phyloP scores from a whole-genome alignment of 192 early-diverging fungal genomes.

The Umbelopsis sp. region DNA sequence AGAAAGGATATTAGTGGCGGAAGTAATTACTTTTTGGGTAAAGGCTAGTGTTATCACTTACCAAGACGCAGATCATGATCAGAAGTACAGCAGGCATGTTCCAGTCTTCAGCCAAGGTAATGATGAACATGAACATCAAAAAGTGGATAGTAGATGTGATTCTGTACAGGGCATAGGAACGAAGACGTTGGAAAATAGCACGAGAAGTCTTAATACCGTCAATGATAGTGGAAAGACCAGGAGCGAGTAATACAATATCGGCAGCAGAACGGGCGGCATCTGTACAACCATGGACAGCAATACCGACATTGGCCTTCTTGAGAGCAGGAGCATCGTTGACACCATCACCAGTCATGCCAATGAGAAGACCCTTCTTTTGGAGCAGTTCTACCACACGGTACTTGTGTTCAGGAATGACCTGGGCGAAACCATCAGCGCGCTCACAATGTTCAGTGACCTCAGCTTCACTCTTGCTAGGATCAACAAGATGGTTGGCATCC shows the following conservation, averaged over 20 bases:
- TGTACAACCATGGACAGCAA: conserved; percentile 90
- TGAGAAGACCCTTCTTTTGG: conserved; percentile 75
- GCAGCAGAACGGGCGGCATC: conserved; percentile 91
- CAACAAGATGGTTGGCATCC: conserved; percentile 75
- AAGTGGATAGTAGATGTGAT: conserved; percentile 95
- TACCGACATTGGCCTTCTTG: conserved; percentile 94
- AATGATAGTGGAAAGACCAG: conserved; percentile 87
- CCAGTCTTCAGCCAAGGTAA: conserved; percentile 81
- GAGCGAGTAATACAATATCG: conserved; percentile 88
- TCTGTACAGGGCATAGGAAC: conserved; percentile 86
- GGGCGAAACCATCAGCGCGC: conserved; percentile 90
- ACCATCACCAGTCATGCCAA: conserved; percentile 95
- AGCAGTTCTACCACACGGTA: conserved; percentile 87
- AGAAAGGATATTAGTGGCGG: neutral
- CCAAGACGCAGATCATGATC: conserved; percentile 85
- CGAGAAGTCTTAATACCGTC: conserved; percentile 86
- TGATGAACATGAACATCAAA: conserved; percentile 91
- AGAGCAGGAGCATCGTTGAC: conserved; percentile 95
- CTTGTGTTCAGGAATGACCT: conserved; percentile 96
- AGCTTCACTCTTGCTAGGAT: conserved; percentile 66
- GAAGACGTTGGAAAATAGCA: conserved; percentile 91
- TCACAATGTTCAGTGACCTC: conserved; percentile 73
- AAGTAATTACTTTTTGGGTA: neutral
- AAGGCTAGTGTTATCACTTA: conserved; percentile 5
- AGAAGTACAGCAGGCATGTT: conserved; percentile 79